phyloP scores from a whole-genome alignment of 768 basidiomycete genomes.

The Tylopilus sp. region DNA sequence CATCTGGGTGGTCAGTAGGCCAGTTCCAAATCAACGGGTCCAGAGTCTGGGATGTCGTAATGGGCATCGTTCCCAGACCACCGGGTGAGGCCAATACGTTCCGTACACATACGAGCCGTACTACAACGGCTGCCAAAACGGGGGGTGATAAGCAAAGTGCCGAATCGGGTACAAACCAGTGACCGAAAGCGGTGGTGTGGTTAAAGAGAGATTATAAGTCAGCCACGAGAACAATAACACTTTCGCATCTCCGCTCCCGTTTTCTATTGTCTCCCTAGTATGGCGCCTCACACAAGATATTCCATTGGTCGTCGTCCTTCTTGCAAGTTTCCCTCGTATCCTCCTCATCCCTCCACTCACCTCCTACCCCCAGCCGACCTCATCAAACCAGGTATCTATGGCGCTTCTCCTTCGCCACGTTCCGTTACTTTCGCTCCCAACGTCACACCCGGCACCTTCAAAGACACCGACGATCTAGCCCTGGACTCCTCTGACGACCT shows the following conservation, averaged over 20 bases:
- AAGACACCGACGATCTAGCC: conserved; percentile 31
- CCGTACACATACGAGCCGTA: no score
- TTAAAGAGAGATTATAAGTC: conserved; percentile 19
- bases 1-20: no score
- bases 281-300: conserved; percentile 22
- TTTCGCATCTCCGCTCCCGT: conserved; percentile 10
- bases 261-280: background rate
- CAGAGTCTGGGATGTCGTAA: no score
- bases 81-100: no score
- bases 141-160: conserved; percentile 9
- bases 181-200: conserved; percentile 8
- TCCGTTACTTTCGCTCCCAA: conserved; percentile 63
- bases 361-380: conserved; percentile 26
- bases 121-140: background rate
- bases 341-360: background rate
- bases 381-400: conserved; percentile 55
- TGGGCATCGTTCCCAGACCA: no score
- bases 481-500: conserved; percentile 27
- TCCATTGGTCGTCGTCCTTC: conserved; percentile 42
- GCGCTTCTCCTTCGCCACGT: conserved; percentile 40
- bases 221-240: conserved; percentile 24
- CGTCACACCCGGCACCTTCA: conserved; percentile 52
- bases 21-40: no score
- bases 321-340: conserved; percentile 1
- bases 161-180: conserved; percentile 13